These are phyloP conservation scores for Cavenderia fasciculata DNA, from an alignment of 78 protist species.

Conservation along the genomic window DNA sequence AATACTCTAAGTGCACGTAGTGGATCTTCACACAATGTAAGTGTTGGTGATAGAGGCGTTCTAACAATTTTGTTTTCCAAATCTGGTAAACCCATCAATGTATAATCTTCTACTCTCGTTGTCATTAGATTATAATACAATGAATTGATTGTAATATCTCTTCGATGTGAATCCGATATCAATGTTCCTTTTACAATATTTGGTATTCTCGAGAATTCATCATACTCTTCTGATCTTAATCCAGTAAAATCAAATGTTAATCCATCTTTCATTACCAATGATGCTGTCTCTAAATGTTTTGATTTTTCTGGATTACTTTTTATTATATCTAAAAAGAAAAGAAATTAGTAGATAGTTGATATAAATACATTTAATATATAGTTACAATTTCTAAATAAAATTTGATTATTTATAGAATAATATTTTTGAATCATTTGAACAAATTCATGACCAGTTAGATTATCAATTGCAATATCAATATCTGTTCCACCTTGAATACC, in stretches of 20 bases:
- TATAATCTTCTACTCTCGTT: conserved; percentile 81
- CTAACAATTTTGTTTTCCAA: conserved; percentile 58
- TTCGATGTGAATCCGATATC: conserved; percentile 91
- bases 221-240: conserved; percentile 79
- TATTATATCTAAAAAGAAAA: neutral
- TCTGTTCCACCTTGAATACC: neutral
- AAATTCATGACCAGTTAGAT: conserved; percentile 2
- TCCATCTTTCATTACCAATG: conserved; percentile 10
- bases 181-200: conserved; percentile 86
- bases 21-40: conserved; percentile 96
- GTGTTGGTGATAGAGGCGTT: conserved; percentile 88
- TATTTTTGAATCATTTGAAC: conserved; percentile 11
- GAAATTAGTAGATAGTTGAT: neutral
- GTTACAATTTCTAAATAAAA: no score
- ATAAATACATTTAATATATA: no score
- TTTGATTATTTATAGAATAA: no score
- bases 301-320: conserved; percentile 90
- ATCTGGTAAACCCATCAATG: conserved; percentile 82
- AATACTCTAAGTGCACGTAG: conserved; percentile 91
- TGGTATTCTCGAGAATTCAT: conserved; percentile 77
- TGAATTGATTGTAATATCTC: conserved; percentile 96
- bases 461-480: conserved; percentile 30
- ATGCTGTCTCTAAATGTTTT: conserved; percentile 94
- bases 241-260: conserved; percentile 44
- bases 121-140: conserved; percentile 92